Base-by-base conservation (phyloP, 345 rosid species). In the Linum lewisii region DNA sequence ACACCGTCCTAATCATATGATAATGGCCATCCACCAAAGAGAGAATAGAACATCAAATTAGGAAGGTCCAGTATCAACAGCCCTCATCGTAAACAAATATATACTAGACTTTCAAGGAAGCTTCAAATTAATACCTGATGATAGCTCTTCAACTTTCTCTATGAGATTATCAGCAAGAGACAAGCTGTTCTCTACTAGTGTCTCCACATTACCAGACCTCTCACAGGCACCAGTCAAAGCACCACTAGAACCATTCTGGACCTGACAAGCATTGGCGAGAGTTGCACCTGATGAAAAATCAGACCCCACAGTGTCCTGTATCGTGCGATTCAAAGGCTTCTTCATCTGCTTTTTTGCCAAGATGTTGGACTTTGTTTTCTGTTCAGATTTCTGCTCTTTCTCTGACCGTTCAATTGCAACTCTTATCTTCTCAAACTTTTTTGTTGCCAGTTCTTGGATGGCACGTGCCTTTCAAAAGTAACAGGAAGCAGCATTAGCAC, bases 121-220 rank as follows among this genome's bases (percentile, higher is more conserved):
- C 21, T 65, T 22, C 20, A 62, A 37, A 24, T 50, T 2, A 14
- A 60, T 74, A 90, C 97, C 93, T 56, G 82, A 78, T 47, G 83
- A 75, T 51, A 72, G 79, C 58, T 90, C 97, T 67, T 87, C 97
- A 29, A 77, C 66, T 81, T 75, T 90, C 68, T 87, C 95, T 45
- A 60, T 58, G 63, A 32, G 66, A 72, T 45, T 80, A 68, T 85
- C 87, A 59, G 66, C 66, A 44, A 74, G n/a, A 24, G 77, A 59
- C 59, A 72, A 60, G 65, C 66, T 81, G 59, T 78, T 80, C 55
- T 83, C 96, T 25, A 73, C 63, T 34, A 42, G 70, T 54, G 69
- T 72, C 61, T 83, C 88, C 42, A 44, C 62, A 72, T 55, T 73
- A 69, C 66, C 66, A 52, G 73, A 70, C 72, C 71, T 81, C 78